Evolutionary conservation across 495 filamentous ascomycete genomes (phyloP).

Genomic region (Annulohypoxylon nitens): DNA sequence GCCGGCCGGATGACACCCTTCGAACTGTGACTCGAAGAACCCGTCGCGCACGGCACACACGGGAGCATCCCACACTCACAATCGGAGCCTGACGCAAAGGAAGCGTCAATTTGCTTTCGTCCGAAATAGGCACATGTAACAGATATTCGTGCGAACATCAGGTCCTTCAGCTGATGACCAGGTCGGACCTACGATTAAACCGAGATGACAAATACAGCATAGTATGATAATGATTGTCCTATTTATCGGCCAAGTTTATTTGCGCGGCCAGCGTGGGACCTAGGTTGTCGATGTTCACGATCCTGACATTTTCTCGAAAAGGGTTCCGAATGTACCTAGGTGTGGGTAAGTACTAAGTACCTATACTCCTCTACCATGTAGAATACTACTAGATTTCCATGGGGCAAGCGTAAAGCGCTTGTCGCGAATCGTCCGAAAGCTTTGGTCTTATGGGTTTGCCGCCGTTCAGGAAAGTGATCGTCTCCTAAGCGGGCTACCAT

Average conservation of each 20-base stretch:
- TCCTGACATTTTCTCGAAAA: conserved; percentile 30
- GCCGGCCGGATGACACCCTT: conserved; percentile 47
- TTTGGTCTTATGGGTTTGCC: conserved; percentile 44
- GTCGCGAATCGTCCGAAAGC: conserved; percentile 43
- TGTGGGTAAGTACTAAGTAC: too few species aligned
- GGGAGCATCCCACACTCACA: conserved; percentile 36
- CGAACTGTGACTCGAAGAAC: conserved; percentile 33
- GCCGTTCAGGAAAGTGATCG: conserved; percentile 47
- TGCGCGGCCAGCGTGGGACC: conserved; percentile 6
- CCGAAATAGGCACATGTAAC: conserved; percentile 28
- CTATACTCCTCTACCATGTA: too few species aligned
- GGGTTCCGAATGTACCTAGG: conserved; percentile 35
- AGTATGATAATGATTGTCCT: neutral
- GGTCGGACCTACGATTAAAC: conserved; percentile 24
- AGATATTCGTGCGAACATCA: conserved; percentile 15
- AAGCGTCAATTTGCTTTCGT: conserved; percentile 44
- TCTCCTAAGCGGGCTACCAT: conserved; percentile 44
- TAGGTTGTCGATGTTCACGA: conserved; percentile 12
- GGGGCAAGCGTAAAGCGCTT: conserved; percentile 50
- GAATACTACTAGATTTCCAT: conserved; percentile 16
- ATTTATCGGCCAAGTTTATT: conserved; percentile 12
- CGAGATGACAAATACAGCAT: conserved; percentile 29
- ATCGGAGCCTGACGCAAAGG: conserved; percentile 33
- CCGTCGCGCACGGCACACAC: conserved; percentile 42
- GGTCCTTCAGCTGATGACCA: conserved; percentile 8